Percentiles rank a stretch among this genome's conserved stretches.
Conservation (phyloP, 106 monocot species). For the Alisma plantagoaquatica region DNA sequence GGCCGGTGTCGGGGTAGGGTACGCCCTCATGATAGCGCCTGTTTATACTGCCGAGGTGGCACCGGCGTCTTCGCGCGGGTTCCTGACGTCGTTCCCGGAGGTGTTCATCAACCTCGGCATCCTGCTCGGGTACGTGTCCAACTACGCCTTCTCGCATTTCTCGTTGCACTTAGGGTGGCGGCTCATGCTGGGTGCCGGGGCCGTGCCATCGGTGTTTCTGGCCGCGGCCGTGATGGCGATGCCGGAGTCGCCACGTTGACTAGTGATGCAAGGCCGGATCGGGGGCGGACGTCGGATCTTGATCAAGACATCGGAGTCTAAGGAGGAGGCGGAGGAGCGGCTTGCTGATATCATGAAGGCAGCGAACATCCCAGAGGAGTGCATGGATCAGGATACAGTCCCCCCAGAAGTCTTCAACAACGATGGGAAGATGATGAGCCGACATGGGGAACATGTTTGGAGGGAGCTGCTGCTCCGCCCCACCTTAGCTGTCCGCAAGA, state of each 20-base stretch:
- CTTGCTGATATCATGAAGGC: conserved; percentile 17
- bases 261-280: conserved; percentile 27
- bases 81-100: conserved; percentile 30
- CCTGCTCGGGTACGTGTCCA: conserved; percentile 14
- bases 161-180: conserved; percentile 22
- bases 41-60: too few species aligned
- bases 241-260: conserved; percentile 30
- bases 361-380: conserved; percentile 24
- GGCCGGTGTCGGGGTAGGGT: conserved; percentile 3
- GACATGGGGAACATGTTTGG: conserved; percentile 54
- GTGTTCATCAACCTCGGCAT: conserved; percentile 17
- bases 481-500: conserved; percentile 36
- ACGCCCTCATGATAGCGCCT: conserved; percentile 17
- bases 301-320: conserved; percentile 10
- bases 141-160: conserved; percentile 13
- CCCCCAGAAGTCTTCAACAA: too few species aligned
- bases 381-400: too few species aligned
- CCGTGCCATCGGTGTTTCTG: conserved; percentile 20
- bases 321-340: conserved; percentile 9
- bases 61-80: conserved; percentile 21
- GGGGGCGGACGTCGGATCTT: conserved; percentile 21
- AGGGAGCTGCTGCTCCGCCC: conserved; percentile 37
- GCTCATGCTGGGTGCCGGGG: conserved; percentile 31
- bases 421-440: too few species aligned
- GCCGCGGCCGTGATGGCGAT: conserved; percentile 3